Base-by-base conservation (phyloP, 257 asterid species). In the Sherardia arvensis region DNA sequence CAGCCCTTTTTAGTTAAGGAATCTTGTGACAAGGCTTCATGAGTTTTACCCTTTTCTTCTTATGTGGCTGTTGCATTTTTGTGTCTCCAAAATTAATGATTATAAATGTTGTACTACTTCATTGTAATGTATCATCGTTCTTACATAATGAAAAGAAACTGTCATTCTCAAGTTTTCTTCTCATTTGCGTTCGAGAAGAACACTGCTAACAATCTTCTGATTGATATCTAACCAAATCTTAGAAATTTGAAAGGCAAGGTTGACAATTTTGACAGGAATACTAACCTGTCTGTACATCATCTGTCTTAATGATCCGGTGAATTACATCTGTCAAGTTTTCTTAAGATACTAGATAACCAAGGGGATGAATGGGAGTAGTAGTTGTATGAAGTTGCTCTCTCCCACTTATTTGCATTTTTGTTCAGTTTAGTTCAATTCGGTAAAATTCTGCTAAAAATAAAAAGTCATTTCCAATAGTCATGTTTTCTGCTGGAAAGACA, bases 1-100 rank as follows among this genome's bases (percentile, higher is more conserved):
- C 81, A 79, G 47, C 59, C 79, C 4, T 63, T 61, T 73, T 33
- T 72, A 69, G 58, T 20, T 66, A 47, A 38, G 54, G 45, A 12
- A 32, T 23, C 28, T 18, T 55, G 29, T 3, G 18, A 54, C 7
- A 26, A 7, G 45, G n/a, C 17, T 36, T 12, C 34, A 11, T 28
- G 8, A 45, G 14, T 14, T 32, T 8, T 28, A 7, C 12, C 15
- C 59, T 28, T 47, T 22, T 29, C 0, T 38, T 7, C 64, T 3
- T 47, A 21, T 4, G 28, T 53, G 6, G 9, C 3, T 5, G 25
- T 25, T 12, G 1, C 7, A 4, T 23, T 51, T 36, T 55, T 9
- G 29, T 27, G 36, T 14, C 15, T 56, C 33, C n/a, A 3, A 56
- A 25, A 25, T 25, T 23, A 54, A 20, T 14, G 28, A 21, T 8